Evolutionary conservation across 169 alveolate genomes (phyloP).

Genomic region (Cryptosporidium sp.): DNA sequence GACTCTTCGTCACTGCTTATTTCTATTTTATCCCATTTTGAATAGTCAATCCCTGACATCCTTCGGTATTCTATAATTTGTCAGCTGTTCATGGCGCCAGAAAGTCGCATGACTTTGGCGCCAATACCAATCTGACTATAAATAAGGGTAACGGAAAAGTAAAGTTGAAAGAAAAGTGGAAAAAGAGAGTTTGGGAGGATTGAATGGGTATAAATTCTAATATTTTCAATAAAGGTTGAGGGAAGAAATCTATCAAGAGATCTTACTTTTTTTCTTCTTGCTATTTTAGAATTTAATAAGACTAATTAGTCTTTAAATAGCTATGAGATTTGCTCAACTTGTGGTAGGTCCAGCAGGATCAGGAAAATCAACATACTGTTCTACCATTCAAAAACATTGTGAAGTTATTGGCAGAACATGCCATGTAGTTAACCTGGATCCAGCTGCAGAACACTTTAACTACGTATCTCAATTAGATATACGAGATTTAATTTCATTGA

Average conservation of each 20-base stretch:
- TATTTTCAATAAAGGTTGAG: background rate
- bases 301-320: background rate
- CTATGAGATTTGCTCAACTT: constrained; percentile 92
- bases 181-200: background rate
- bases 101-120: background rate
- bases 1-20: constrained; percentile 49
- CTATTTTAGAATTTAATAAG: background rate
- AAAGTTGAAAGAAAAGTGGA: background rate
- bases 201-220: background rate
- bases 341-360: constrained; percentile 99
- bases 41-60: constrained; percentile 70
- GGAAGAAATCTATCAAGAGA: background rate
- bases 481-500: constrained; percentile 94
- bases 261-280: background rate
- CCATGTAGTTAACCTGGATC: constrained; percentile 95
- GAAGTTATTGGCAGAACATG: constrained; percentile 88
- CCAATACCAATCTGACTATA: background rate
- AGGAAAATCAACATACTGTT: constrained; percentile 97
- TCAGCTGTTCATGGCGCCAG: background rate
- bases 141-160: background rate
- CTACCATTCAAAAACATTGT: constrained; percentile 92
- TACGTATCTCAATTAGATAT: constrained; percentile 92
- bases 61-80: background rate
- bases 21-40: constrained; percentile 61
- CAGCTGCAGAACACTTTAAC: constrained; percentile 95